Evolutionary conservation across 306 rosid genomes (phyloP).

Genomic region (Neltuma alba): DNA sequence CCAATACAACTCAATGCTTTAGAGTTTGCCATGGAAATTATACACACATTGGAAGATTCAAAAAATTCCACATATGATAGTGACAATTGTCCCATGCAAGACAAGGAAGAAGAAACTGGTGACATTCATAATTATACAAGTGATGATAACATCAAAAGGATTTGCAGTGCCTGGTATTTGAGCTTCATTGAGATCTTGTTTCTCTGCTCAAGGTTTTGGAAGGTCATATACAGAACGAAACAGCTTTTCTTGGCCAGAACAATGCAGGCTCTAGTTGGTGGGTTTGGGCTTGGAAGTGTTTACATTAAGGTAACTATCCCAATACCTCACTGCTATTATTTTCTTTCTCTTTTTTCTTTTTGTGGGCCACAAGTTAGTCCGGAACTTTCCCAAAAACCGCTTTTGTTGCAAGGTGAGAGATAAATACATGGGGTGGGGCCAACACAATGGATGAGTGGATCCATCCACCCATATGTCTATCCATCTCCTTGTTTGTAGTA

Average conservation of each 20-base stretch:
- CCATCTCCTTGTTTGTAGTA: neutral
- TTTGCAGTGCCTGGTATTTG: slow-evolving; percentile 18
- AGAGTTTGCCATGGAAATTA: slow-evolving; percentile 85
- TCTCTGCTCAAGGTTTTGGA: slow-evolving; percentile 88
- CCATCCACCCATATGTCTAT: neutral
- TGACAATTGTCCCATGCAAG: neutral
- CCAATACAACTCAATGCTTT: slow-evolving; percentile 76
- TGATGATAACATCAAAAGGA: slow-evolving; percentile 13
- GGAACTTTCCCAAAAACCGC: neutral
- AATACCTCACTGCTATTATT: neutral
- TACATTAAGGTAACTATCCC: slow-evolving; percentile 43
- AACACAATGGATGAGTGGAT: neutral
- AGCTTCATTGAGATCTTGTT: slow-evolving; percentile 63
- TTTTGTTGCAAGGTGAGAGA: neutral
- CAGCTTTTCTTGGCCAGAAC: slow-evolving; percentile 84
- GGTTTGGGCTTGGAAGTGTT: slow-evolving; percentile 83
- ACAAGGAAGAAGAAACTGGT: slow-evolving; percentile 40
- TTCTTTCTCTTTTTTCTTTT: neutral
- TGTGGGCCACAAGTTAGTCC: neutral
- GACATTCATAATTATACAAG: slow-evolving; percentile 9
- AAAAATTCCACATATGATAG: slow-evolving; percentile 31
- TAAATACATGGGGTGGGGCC: neutral
- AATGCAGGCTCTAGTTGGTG: slow-evolving; percentile 88
- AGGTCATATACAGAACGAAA: slow-evolving; percentile 82
- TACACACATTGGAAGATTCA: slow-evolving; percentile 53